phyloP scores from a whole-genome alignment of 345 rosid genomes.

The Citrus australasica region DNA sequence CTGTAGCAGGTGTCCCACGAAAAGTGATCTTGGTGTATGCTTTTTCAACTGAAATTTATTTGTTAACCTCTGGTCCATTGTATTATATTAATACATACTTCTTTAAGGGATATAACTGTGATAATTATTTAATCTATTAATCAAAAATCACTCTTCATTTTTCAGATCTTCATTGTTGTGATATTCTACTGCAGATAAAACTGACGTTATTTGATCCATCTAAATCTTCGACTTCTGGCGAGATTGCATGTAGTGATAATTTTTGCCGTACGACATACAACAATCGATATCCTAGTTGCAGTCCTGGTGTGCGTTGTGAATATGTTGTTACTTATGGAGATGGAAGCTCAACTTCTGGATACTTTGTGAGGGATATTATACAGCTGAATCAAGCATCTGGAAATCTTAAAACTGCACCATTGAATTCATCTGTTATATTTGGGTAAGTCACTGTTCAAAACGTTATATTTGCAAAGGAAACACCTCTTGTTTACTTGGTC shows the following conservation, averaged over 20 bases:
- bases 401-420: conserved; percentile 38
- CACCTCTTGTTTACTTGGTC: background rate
- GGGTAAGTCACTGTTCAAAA: conserved; percentile 47
- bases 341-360: conserved; percentile 72
- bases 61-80: background rate
- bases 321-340: conserved; percentile 75
- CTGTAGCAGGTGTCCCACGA: conserved; percentile 64
- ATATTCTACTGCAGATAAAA: conserved; percentile 39
- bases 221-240: conserved; percentile 39
- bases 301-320: conserved; percentile 39
- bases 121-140: background rate
- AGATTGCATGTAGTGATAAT: conserved; percentile 49
- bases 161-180: background rate
- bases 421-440: conserved; percentile 52
- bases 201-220: conserved; percentile 52
- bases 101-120: background rate
- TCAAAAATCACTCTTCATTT: background rate
- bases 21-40: conserved; percentile 74
- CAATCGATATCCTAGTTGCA: conserved; percentile 49
- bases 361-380: conserved; percentile 59
- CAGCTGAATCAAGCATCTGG: conserved; percentile 51
- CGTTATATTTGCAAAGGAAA: background rate
- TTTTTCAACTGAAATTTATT: conserved; percentile 13
- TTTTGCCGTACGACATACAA: conserved; percentile 50
- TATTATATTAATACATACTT: background rate